A percentile compares a stretch with the other conserved stretches of the same genome.
phyloP scores from a whole-genome alignment of 192 early-diverging fungal species.

The Pilobolus umbonatus region DNA sequence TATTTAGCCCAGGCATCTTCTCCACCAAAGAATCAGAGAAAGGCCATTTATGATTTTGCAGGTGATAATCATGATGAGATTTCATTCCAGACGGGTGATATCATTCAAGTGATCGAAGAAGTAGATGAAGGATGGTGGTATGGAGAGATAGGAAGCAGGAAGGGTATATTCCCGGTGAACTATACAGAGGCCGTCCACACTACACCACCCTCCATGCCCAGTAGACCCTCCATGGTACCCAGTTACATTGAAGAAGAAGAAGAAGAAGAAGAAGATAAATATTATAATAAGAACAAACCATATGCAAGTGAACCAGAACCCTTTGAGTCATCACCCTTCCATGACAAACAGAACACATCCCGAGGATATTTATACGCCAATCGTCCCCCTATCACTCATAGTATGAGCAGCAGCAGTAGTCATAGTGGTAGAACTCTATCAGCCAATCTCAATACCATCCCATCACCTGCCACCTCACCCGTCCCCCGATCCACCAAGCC shows the following conservation, averaged over 20 bases:
- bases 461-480: not conserved
- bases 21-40: conserved; percentile 54
- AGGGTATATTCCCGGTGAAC: conserved; percentile 91
- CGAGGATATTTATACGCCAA: too few relatives aligned
- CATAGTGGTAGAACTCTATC: not conserved
- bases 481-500: not conserved
- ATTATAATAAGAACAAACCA: not conserved
- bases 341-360: not conserved
- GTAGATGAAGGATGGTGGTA: conserved; percentile 96
- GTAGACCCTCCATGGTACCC: not conserved
- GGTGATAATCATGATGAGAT: conserved; percentile 79
- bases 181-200: conserved; percentile 64
- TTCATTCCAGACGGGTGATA: conserved; percentile 76
- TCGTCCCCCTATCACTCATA: too few relatives aligned
- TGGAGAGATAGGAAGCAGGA: conserved; percentile 50
- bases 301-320: not conserved
- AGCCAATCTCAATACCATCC: not conserved
- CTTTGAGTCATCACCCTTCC: not conserved
- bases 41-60: conserved; percentile 79
- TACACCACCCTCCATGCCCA: conserved; percentile 13
- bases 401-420: not conserved
- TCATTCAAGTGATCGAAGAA: conserved; percentile 81
- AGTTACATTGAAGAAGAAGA: not conserved
- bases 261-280: not conserved
- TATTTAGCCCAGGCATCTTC: conserved; percentile 14